Conservation (phyloP, 768 basidiomycete species). For the Rhodosporidiobolus odoratus region DNA sequence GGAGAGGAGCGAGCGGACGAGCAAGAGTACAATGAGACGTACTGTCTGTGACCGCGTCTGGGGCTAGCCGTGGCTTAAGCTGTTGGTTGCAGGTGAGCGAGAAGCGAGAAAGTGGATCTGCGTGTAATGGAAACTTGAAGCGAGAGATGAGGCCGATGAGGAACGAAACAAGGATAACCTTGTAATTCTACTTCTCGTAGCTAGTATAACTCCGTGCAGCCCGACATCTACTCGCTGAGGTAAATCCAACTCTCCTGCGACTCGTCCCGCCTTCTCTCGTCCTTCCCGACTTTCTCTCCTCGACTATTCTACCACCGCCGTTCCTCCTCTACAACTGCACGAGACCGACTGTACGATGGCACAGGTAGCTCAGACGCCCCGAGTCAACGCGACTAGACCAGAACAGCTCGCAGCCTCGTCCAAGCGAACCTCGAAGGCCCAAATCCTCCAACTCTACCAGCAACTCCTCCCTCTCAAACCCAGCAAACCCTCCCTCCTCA, state of each 20-base stretch:
- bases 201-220: no score
- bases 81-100: not conserved
- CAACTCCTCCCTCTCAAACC: constrained; percentile 28
- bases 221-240: no score
- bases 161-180: no score
- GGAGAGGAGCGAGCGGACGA: not conserved
- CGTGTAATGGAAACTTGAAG: no score
- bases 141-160: no score
- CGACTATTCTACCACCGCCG: not conserved
- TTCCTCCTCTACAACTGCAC: not conserved
- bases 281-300: no score
- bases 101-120: not conserved
- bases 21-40: not conserved
- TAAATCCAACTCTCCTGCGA: no score
- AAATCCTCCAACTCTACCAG: constrained; percentile 23
- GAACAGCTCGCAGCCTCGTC: constrained; percentile 21
- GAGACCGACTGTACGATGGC: not conserved
- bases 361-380: not conserved
- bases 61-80: not conserved
- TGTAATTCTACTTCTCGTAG: no score
- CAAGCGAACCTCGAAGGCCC: constrained; percentile 17
- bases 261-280: no score
- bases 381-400: constrained; percentile 17
- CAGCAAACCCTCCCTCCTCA: not conserved
- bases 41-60: not conserved